A percentile compares a stretch with the other conserved stretches of the same genome.
Evolutionary conservation across 2,329 filamentous ascomycete genomes (phyloP).

Genomic region (Botrytis fragariae): DNA sequence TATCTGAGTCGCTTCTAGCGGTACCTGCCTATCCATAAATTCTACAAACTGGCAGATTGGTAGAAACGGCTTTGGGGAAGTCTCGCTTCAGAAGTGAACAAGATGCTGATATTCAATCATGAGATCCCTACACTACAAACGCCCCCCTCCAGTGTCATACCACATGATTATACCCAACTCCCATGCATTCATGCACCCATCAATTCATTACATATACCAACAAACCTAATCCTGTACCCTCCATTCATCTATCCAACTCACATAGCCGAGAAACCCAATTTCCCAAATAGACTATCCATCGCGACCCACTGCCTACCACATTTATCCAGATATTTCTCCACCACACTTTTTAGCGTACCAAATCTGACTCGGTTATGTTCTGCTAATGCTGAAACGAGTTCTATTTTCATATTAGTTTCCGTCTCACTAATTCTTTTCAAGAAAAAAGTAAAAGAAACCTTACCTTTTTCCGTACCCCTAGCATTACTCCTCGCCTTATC

Average conservation of each 20-base stretch:
- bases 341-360: constrained; percentile 68
- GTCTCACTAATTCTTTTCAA: not conserved
- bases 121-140: not conserved
- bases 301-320: constrained; percentile 90
- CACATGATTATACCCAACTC: constrained; percentile 3
- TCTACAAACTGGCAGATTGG: too few species aligned
- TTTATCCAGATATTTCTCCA: constrained; percentile 82
- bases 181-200: not conserved
- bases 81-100: not conserved
- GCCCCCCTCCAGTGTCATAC: not conserved
- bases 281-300: constrained; percentile 83
- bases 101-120: not conserved
- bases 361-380: constrained; percentile 83
- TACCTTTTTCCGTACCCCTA: constrained; percentile 47
- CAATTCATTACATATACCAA: constrained; percentile 3
- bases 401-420: constrained; percentile 35
- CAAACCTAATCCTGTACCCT: not conserved
- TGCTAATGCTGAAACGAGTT: constrained; percentile 62
- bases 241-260: not conserved
- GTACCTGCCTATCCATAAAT: too few species aligned
- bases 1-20: rapidly evolving
- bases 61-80: not conserved
- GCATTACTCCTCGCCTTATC: constrained; percentile 67
- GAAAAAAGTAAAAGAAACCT: constrained; percentile 15
- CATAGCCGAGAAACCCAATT: constrained; percentile 51